Percentiles rank a stretch among this genome's conserved stretches.
These are phyloP conservation scores for Dictyostelium capitatum DNA, from an alignment of 78 protist species.

Conservation along the genomic window DNA sequence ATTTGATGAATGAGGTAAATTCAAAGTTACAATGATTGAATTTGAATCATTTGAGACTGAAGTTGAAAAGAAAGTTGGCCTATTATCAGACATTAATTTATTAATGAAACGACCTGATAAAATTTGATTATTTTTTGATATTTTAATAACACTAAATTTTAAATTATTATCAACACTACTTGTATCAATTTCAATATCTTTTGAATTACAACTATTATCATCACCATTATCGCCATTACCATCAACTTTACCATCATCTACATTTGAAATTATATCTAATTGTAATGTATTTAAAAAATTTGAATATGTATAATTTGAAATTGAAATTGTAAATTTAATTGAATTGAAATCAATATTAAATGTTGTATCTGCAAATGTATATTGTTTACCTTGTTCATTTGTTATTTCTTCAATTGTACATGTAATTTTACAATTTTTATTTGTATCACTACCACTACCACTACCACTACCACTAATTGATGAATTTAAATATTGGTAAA, in stretches of 20 bases:
- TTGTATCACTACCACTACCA: too few relatives aligned
- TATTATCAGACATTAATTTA: background rate
- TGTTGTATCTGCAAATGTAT: background rate
- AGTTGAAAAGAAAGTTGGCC: slow-evolving; percentile 1
- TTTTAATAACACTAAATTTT: background rate
- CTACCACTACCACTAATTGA: too few relatives aligned
- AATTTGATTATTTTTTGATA: slow-evolving; percentile 5
- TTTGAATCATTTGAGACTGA: background rate
- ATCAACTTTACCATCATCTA: background rate
- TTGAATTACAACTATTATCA: background rate
- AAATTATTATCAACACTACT: background rate
- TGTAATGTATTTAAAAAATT: background rate
- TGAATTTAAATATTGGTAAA: background rate
- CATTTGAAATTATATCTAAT: background rate
- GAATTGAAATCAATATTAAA: background rate
- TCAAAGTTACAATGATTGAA: background rate
- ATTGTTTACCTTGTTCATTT: slow-evolving; percentile 4
- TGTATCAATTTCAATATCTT: background rate
- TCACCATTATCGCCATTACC: background rate
- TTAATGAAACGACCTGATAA: background rate
- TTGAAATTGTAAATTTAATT: slow-evolving; percentile 12
- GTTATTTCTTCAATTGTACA: slow-evolving; percentile 1
- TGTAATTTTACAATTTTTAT: background rate
- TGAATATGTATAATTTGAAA: background rate
- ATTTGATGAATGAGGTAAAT: background rate